Conservation (phyloP, 2,329 filamentous ascomycete genomes). For the Coniosporium tulheliwenetii region DNA sequence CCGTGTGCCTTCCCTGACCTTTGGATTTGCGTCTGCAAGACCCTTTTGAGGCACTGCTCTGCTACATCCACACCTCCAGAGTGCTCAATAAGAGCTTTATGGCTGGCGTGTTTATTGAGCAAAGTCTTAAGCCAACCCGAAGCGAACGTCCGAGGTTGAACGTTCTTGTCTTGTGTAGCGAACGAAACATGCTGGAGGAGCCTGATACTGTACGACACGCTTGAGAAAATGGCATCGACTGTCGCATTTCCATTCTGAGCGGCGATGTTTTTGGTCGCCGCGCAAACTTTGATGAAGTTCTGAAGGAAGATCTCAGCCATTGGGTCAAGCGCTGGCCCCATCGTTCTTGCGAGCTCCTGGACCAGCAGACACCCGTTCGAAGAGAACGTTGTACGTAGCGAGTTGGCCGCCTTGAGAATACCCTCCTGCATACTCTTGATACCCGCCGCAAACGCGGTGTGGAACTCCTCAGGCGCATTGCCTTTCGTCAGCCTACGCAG, state of each 20-base stretch:
- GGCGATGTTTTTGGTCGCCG: conserved; percentile 81
- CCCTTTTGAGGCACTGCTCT: conserved; percentile 84
- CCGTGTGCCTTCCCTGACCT: conserved; percentile 74
- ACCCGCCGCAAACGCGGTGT: conserved; percentile 50
- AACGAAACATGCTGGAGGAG: conserved; percentile 73
- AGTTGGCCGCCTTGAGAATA: conserved; percentile 71
- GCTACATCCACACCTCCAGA: conserved; percentile 67
- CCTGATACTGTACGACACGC: conserved; percentile 63
- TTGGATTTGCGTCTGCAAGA: conserved; percentile 76
- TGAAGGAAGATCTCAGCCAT: conserved; percentile 87
- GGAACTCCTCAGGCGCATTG: conserved; percentile 66
- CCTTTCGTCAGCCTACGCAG: conserved; percentile 67
- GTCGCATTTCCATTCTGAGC: conserved; percentile 70
- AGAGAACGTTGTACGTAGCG: conserved; percentile 76
- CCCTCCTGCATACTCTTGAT: conserved; percentile 69
- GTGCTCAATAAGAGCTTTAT: conserved; percentile 75
- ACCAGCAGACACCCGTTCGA: conserved; percentile 73
- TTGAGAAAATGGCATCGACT: conserved; percentile 65
- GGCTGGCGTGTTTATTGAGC: conserved; percentile 57
- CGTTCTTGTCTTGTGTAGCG: conserved; percentile 85
- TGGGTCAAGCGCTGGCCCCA: conserved; percentile 66
- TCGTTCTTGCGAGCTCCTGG: conserved; percentile 65
- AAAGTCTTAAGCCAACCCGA: conserved; percentile 74
- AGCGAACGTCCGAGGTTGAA: conserved; percentile 66
- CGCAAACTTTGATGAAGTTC: conserved; percentile 76